Percentiles rank a stretch among this genome's conserved stretches.
phyloP scores from a whole-genome alignment of 768 basidiomycete species.

The Podaxis rugospora region DNA sequence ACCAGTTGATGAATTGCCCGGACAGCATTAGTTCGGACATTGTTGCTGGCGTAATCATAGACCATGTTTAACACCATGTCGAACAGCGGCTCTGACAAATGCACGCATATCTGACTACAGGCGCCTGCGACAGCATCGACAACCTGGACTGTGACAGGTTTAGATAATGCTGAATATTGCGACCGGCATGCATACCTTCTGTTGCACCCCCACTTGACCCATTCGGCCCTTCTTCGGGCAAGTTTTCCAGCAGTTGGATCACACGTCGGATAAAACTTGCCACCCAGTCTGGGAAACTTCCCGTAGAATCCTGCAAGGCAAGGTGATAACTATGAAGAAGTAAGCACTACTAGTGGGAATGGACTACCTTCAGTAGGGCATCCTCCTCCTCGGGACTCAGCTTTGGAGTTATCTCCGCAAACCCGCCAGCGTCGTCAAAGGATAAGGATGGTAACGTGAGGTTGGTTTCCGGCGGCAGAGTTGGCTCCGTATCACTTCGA shows the following conservation, averaged over 20 bases:
- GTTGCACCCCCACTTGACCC: slow-evolving; percentile 58
- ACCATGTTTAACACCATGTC: slow-evolving; percentile 82
- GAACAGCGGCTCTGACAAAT: slow-evolving; percentile 69
- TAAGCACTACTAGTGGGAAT: not conserved
- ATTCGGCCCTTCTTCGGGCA: slow-evolving; percentile 76
- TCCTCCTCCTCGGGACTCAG: slow-evolving; percentile 67
- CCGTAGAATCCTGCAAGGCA: slow-evolving; percentile 51
- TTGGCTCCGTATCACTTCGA: slow-evolving; percentile 29
- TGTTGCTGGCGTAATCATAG: slow-evolving; percentile 76
- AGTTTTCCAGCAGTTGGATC: slow-evolving; percentile 75
- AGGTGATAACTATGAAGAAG: not conserved
- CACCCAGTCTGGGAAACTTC: slow-evolving; percentile 79
- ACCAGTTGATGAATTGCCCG: slow-evolving; percentile 84
- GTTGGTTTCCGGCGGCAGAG: slow-evolving; percentile 23
- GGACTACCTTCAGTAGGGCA: slow-evolving; percentile 47
- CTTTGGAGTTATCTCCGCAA: slow-evolving; percentile 31
- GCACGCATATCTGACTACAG: slow-evolving; percentile 74
- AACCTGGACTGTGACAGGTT: slow-evolving; percentile 48
- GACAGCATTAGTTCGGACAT: slow-evolving; percentile 81
- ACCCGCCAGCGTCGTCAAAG: slow-evolving; percentile 33
- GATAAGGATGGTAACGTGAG: slow-evolving; percentile 33
- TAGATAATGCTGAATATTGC: not conserved
- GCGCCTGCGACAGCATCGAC: slow-evolving; percentile 74
- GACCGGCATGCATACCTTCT: slow-evolving; percentile 42
- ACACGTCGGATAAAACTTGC: slow-evolving; percentile 76